A percentile compares a stretch with the other conserved stretches of the same genome.
These are phyloP conservation scores for Cladosporium oxysporum DNA, from an alignment of 2,329 filamentous ascomycete genomes.

Conservation along the genomic window DNA sequence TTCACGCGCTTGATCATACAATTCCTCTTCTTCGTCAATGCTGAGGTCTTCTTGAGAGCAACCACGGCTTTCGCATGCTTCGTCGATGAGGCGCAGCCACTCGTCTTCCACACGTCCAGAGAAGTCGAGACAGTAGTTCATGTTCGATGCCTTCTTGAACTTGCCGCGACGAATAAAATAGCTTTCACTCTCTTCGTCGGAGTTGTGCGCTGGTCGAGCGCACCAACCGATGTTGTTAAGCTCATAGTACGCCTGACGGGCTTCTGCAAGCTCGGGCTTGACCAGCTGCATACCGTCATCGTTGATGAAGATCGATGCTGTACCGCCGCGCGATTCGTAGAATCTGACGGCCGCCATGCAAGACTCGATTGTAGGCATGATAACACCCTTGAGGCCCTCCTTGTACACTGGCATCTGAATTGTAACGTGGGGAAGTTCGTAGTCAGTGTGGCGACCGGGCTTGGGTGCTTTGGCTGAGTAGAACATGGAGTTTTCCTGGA, in stretches of 20 bases:
- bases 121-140: slow-evolving; percentile 21
- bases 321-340: slow-evolving; percentile 76
- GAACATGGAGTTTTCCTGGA: slow-evolving; percentile 73
- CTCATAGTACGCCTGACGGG: slow-evolving; percentile 51
- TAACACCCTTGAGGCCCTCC: slow-evolving; percentile 74
- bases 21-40: slow-evolving; percentile 18
- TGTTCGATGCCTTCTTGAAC: slow-evolving; percentile 60
- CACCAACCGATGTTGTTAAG: slow-evolving; percentile 54
- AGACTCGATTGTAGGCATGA: slow-evolving; percentile 73
- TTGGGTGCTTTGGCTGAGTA: slow-evolving; percentile 64
- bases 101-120: slow-evolving; percentile 19
- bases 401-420: slow-evolving; percentile 90
- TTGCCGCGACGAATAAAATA: slow-evolving; percentile 59
- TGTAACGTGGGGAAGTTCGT: slow-evolving; percentile 65
- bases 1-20: slow-evolving; percentile 19
- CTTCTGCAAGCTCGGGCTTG: slow-evolving; percentile 47
- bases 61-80: slow-evolving; percentile 12
- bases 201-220: slow-evolving; percentile 53
- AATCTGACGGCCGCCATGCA: slow-evolving; percentile 76
- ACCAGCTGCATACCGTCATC: slow-evolving; percentile 73
- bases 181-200: slow-evolving; percentile 37
- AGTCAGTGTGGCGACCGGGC: slow-evolving; percentile 16
- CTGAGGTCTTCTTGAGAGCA: slow-evolving; percentile 15
- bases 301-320: slow-evolving; percentile 75
- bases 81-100: slow-evolving; percentile 15